Percentiles rank a stretch among this genome's conserved stretches.
These are phyloP conservation scores for Ogataea nakhonphanomensis DNA, from an alignment of 805 yeast species.

Conservation along the genomic window DNA sequence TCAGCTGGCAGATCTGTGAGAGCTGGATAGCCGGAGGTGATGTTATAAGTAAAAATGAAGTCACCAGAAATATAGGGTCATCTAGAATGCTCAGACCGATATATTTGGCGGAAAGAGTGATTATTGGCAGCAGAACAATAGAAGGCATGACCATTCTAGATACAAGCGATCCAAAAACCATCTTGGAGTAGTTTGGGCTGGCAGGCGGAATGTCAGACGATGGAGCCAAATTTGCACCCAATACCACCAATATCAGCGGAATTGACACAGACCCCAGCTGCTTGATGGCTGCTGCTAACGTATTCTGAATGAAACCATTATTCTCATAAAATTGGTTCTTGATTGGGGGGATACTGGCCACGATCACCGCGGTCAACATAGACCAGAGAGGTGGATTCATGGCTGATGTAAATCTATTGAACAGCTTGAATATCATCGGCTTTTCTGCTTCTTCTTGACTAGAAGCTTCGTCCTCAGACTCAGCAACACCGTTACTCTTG, in stretches of 20 bases:
- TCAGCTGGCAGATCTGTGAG: slow-evolving; percentile 76
- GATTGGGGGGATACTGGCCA: slow-evolving; percentile 61
- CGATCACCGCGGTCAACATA: slow-evolving; percentile 63
- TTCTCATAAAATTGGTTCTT: slow-evolving; percentile 56
- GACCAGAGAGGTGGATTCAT: slow-evolving; percentile 87
- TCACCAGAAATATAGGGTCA: slow-evolving; percentile 78
- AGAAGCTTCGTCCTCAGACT: slow-evolving; percentile 6
- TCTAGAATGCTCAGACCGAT: slow-evolving; percentile 65
- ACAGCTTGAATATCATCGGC: slow-evolving; percentile 3
- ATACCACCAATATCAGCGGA: slow-evolving; percentile 69
- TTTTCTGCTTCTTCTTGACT: background rate
- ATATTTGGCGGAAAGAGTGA: slow-evolving; percentile 60
- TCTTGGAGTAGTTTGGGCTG: slow-evolving; percentile 56
- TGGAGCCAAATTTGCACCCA: slow-evolving; percentile 78
- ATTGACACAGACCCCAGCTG: slow-evolving; percentile 74
- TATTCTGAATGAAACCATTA: slow-evolving; percentile 61
- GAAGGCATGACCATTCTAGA: slow-evolving; percentile 81
- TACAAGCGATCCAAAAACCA: slow-evolving; percentile 64
- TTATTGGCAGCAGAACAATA: slow-evolving; percentile 59
- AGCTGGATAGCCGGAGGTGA: slow-evolving; percentile 84
- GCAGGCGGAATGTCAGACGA: slow-evolving; percentile 64
- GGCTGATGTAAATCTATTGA: slow-evolving; percentile 17
- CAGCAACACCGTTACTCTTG: slow-evolving; percentile 11
- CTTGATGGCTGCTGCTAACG: slow-evolving; percentile 57
- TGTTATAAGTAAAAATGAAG: slow-evolving; percentile 68